Base-by-base conservation (phyloP, 257 asterid species). In the Solanum virginianum region DNA sequence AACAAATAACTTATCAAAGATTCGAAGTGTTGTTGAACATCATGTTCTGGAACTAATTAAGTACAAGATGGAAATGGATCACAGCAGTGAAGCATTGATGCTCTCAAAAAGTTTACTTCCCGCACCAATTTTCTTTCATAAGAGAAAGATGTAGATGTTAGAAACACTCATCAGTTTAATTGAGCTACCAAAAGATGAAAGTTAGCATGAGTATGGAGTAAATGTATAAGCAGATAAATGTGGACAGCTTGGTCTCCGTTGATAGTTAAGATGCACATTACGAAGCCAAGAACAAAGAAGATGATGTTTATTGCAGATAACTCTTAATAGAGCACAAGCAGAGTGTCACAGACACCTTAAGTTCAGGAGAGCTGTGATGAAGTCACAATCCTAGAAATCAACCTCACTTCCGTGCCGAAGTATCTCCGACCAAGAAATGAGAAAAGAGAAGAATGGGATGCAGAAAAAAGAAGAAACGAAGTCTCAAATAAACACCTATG, bases 401-500 rank as follows among this genome's bases (percentile, higher is more conserved):
- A 65, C 45, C 72, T 65, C 65, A 24, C 20, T 36, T 29, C 17
- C 24, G 17, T 63, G 54, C 41, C 10, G 10, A 85, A 45, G 54
- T 68, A 53, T 69, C 66, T 7, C 85, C 85, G 74, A 82, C 57
- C 84, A 80, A 45, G 39, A 80, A 26, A 80, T 32, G 80, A 86
- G 24, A 22, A 39, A 22, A 85, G 69, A 59, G 82, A 26, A 45
- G 59, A 60, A 16, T 29, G 16, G 14, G 15, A 77, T 51, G 20
- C 36, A 51, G 82, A 53, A 69, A 83, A 26, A 36, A 24, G 83
- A 89, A 10, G 47, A 66, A 84, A 72, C 6, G 47, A 83, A 60
- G 88, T 32, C 51, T 15, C 22, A 87, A 82, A 80, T 69, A 84
- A 81, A 81, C 71, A 95, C 99, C 99, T 87, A 94, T 41, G 88